phyloP scores from a whole-genome alignment of 768 basidiomycete species.

The Polyporus arcularius region DNA sequence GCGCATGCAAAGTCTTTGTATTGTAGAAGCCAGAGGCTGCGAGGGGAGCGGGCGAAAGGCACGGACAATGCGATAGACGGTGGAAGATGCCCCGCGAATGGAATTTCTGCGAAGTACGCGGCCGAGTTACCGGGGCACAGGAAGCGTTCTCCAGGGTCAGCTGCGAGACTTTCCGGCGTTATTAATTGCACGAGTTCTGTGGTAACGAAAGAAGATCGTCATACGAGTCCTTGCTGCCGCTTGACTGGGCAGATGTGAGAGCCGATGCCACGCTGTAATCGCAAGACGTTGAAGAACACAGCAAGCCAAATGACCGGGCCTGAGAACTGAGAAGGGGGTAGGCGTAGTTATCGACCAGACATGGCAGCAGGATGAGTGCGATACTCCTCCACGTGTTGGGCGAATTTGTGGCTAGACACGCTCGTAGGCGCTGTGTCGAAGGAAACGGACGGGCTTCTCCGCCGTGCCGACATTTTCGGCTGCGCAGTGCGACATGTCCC shows the following conservation, averaged over 20 bases:
- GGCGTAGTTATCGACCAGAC: no score
- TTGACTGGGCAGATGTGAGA: neutral
- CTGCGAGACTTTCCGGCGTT: neutral
- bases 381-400: no score
- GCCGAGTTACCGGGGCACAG: neutral
- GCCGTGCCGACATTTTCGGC: conserved; percentile 12
- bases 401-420: neutral
- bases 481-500: neutral
- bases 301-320: neutral
- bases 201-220: neutral
- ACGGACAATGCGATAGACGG: neutral
- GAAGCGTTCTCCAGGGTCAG: neutral
- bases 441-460: conserved; percentile 9
- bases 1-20: neutral
- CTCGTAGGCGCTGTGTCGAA: conserved; percentile 9
- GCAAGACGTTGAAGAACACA: neutral
- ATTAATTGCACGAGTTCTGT: neutral
- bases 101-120: neutral
- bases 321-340: no score
- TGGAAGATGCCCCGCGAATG: neutral
- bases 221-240: neutral
- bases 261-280: neutral
- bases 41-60: neutral
- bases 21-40: neutral
- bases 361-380: no score